These are phyloP conservation scores for Cadophora gregata DNA, from an alignment of 2,329 filamentous ascomycete genomes.

Conservation along the genomic window DNA sequence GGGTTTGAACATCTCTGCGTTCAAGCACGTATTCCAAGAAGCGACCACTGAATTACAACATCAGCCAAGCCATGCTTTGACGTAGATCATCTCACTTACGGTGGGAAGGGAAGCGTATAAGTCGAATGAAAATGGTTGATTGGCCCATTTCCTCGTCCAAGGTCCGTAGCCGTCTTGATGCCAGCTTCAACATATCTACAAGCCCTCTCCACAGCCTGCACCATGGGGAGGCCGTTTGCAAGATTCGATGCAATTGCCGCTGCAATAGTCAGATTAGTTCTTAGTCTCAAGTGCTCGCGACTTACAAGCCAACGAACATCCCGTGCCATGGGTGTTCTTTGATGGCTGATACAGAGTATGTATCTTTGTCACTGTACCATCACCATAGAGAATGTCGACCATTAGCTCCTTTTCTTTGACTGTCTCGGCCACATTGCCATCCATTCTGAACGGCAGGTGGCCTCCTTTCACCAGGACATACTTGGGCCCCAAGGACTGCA, in stretches of 20 bases:
- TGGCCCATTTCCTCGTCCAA: constrained; percentile 71
- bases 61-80: constrained; percentile 4
- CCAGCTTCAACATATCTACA: constrained; percentile 75
- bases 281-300: constrained; percentile 27
- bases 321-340: constrained; percentile 90
- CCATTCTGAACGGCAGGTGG: constrained; percentile 77
- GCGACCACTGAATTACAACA: constrained; percentile 58
- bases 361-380: constrained; percentile 62
- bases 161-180: constrained; percentile 55
- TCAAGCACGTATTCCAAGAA: constrained; percentile 86
- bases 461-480: constrained; percentile 92
- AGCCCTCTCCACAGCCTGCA: constrained; percentile 67
- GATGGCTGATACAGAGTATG: constrained; percentile 74
- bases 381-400: constrained; percentile 78
- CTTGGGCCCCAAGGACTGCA: constrained; percentile 73
- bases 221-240: constrained; percentile 61
- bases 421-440: constrained; percentile 62
- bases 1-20: constrained; percentile 71
- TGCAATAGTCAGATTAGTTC: constrained; percentile 27
- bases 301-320: constrained; percentile 89
- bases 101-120: constrained; percentile 70
- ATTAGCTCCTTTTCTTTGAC: constrained; percentile 69
- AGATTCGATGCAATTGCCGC: constrained; percentile 79
- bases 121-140: constrained; percentile 81
- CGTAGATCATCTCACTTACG: constrained; percentile 45